Conservation (phyloP, 768 basidiomycete genomes). For the Filobasidium floriforme region DNA sequence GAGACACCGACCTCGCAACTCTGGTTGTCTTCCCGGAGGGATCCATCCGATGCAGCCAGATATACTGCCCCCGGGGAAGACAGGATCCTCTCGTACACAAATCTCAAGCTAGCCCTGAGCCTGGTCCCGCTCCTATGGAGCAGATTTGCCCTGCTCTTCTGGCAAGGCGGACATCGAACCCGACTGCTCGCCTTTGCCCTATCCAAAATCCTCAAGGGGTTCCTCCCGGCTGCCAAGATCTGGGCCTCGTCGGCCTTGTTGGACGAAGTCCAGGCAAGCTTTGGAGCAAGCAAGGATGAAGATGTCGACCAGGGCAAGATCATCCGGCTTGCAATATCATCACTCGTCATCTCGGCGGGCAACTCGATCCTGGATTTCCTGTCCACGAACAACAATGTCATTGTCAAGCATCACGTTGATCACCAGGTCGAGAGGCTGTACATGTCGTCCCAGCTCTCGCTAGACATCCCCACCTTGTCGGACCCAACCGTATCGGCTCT, state of each 20-base stretch:
- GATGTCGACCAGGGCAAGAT: constrained; percentile 22
- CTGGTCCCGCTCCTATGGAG: constrained; percentile 24
- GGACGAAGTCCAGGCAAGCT: constrained; percentile 31
- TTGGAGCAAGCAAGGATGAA: constrained; percentile 8
- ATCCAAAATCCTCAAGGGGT: constrained; percentile 23
- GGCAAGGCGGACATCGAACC: constrained; percentile 11
- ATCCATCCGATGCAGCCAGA: too few species aligned
- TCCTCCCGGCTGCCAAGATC: constrained; percentile 29
- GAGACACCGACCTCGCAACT: too few species aligned
- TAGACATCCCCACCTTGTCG: constrained; percentile 31
- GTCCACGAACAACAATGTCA: too few species aligned
- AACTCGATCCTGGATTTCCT: too few species aligned
- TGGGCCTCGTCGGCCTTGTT: constrained; percentile 29
- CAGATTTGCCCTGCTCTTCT: constrained; percentile 24
- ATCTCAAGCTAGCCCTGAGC: constrained; percentile 23
- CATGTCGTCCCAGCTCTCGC: constrained; percentile 32
- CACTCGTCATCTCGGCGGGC: too few species aligned
- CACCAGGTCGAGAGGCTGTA: background rate
- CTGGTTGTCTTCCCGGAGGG: too few species aligned
- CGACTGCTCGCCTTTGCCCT: constrained; percentile 22
- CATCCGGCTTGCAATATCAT: background rate
- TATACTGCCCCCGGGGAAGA: constrained; percentile 19
- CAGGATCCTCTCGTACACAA: constrained; percentile 23
- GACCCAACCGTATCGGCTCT: constrained; percentile 25
- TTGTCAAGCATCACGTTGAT: too few species aligned